These are phyloP conservation scores for Diutina scorzettiae DNA, from an alignment of 1,139 yeast genomes.

Conservation along the genomic window DNA sequence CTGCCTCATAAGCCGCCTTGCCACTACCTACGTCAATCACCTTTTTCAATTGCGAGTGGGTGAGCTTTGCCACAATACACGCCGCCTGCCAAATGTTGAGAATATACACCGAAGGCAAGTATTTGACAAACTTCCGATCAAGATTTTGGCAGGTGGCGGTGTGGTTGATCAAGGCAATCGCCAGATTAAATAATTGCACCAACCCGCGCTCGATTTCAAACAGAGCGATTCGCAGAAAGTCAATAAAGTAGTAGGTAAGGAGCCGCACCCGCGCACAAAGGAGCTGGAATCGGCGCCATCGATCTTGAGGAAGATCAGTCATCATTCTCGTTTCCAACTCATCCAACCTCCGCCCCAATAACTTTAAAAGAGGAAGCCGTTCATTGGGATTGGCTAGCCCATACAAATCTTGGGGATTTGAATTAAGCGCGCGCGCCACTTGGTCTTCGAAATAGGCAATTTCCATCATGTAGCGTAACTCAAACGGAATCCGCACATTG, in stretches of 20 bases:
- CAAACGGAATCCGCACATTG: constrained; percentile 36
- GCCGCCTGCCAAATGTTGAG: constrained; percentile 87
- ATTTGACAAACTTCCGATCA: constrained; percentile 54
- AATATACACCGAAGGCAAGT: constrained; percentile 74
- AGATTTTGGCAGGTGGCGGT: constrained; percentile 48
- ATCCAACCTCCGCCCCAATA: constrained; percentile 59
- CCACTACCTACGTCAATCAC: constrained; percentile 66
- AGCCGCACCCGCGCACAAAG: constrained; percentile 69
- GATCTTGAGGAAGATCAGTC: constrained; percentile 31
- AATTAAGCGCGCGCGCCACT: constrained; percentile 63
- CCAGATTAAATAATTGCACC: constrained; percentile 67
- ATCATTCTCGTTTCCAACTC: constrained; percentile 48
- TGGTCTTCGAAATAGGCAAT: constrained; percentile 82
- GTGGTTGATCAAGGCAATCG: constrained; percentile 59
- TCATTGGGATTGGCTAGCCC: constrained; percentile 60
- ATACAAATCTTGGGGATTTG: constrained; percentile 56
- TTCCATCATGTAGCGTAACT: constrained; percentile 63
- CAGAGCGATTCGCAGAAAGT: constrained; percentile 39
- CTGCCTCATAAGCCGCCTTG: constrained; percentile 54
- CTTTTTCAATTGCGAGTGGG: constrained; percentile 59
- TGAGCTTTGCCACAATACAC: constrained; percentile 66
- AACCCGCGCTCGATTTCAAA: constrained; percentile 66
- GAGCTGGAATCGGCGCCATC: constrained; percentile 55
- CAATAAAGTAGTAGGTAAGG: constrained; percentile 71
- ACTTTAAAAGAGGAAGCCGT: constrained; percentile 59